phyloP scores from a whole-genome alignment of 345 rosid species.

The Pistacia vera region DNA sequence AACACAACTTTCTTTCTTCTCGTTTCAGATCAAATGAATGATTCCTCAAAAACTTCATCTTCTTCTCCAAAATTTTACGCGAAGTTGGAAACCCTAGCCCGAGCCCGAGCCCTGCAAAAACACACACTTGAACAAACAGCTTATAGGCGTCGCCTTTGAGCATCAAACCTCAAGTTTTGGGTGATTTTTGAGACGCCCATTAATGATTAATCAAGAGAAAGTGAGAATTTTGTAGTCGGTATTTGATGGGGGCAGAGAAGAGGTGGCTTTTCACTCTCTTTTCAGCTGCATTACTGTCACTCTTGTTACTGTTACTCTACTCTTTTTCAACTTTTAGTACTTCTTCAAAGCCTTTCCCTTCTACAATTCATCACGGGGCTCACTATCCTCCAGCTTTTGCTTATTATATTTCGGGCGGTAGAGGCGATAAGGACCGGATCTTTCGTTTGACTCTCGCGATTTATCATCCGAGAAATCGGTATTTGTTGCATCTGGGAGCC shows the following conservation, averaged over 20 bases:
- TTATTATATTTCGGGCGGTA: slow-evolving; percentile 82
- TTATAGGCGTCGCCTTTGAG: background rate
- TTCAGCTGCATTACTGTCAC: slow-evolving; percentile 70
- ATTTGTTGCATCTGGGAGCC: slow-evolving; percentile 76
- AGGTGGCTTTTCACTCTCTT: slow-evolving; percentile 90
- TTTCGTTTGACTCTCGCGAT: slow-evolving; percentile 80
- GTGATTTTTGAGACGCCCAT: slow-evolving; percentile 26
- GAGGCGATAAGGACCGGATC: slow-evolving; percentile 75
- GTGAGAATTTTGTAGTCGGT: background rate
- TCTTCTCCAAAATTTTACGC: slow-evolving; percentile 8
- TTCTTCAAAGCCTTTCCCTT: slow-evolving; percentile 69
- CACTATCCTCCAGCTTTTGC: slow-evolving; percentile 93
- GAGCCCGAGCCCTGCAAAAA: background rate
- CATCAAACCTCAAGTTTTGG: background rate
- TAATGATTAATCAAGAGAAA: slow-evolving; percentile 40
- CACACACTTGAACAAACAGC: slow-evolving; percentile 8
- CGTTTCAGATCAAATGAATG: slow-evolving; percentile 3
- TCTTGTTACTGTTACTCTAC: slow-evolving; percentile 67
- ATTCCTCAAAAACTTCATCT: background rate
- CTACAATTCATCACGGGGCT: slow-evolving; percentile 66
- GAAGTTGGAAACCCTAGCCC: slow-evolving; percentile 21
- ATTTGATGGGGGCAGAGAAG: slow-evolving; percentile 88
- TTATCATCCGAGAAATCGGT: slow-evolving; percentile 95
- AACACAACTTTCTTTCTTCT: background rate
- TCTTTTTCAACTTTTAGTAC: slow-evolving; percentile 70